phyloP scores from a whole-genome alignment of 345 rosid species.

The Turnera subulata region DNA sequence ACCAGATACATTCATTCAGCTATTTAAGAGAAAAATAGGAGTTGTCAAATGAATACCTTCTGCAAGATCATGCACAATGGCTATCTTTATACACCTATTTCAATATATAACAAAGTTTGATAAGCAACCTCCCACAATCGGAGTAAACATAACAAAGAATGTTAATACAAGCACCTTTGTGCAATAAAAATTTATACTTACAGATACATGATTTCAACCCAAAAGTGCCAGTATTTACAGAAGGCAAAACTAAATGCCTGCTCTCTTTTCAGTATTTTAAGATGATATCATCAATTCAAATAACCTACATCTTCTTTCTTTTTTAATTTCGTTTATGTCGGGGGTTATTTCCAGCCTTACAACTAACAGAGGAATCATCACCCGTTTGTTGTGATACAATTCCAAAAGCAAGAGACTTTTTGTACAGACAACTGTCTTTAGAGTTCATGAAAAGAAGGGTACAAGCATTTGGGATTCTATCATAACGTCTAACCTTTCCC shows the following conservation, averaged over 20 bases:
- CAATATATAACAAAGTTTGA: neutral
- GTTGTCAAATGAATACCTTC: conserved; percentile 21
- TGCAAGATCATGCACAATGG: conserved; percentile 34
- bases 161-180: neutral
- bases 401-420: no score
- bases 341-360: no score
- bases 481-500: conserved; percentile 21
- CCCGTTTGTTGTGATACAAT: no score
- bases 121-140: neutral
- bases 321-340: no score
- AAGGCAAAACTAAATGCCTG: no score
- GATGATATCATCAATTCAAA: no score
- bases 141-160: neutral
- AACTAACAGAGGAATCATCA: no score
- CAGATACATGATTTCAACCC: neutral
- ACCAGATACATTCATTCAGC: no score
- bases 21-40: neutral
- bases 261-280: no score
- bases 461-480: neutral
- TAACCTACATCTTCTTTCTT: no score
- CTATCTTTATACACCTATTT: conserved; percentile 32
- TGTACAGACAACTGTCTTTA: neutral
- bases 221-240: no score
- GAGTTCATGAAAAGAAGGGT: neutral
- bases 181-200: no score